Percentiles rank a stretch among this genome's conserved stretches.
These are phyloP conservation scores for Pneumocystis murina DNA, from an alignment of 1,139 yeast species.

Conservation along the genomic window DNA sequence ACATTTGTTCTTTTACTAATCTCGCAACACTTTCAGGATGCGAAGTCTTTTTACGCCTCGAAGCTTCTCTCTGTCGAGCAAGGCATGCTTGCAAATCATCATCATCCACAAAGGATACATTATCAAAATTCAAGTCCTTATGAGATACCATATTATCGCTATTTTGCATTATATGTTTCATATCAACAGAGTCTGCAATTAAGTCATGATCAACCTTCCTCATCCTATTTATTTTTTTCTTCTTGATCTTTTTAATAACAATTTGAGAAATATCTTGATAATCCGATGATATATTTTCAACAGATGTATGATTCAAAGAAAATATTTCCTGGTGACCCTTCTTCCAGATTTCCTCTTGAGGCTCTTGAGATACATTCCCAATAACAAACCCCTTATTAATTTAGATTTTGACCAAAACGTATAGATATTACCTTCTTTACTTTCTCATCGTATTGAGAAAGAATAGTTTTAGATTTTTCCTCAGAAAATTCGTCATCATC, in stretches of 20 bases:
- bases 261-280: slow-evolving; percentile 18
- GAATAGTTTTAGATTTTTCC: slow-evolving; percentile 20
- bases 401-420: slow-evolving; percentile 20
- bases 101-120: slow-evolving; percentile 29
- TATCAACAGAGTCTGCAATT: slow-evolving; percentile 16
- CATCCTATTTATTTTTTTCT: slow-evolving; percentile 15
- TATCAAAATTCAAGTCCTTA: slow-evolving; percentile 13
- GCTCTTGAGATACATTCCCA: not conserved
- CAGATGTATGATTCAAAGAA: slow-evolving; percentile 18
- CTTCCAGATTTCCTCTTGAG: slow-evolving; percentile 15
- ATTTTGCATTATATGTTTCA: slow-evolving; percentile 4
- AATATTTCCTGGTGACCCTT: slow-evolving; percentile 7
- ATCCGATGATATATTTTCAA: slow-evolving; percentile 19
- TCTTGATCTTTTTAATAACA: slow-evolving; percentile 37
- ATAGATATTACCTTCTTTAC: slow-evolving; percentile 15
- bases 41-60: slow-evolving; percentile 21
- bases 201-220: slow-evolving; percentile 16
- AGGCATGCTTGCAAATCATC: slow-evolving; percentile 36
- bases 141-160: slow-evolving; percentile 9
- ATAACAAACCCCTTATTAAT: slow-evolving; percentile 5
- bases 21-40: slow-evolving; percentile 27
- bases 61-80: slow-evolving; percentile 31
- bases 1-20: not conserved
- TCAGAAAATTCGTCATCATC: slow-evolving; percentile 17
- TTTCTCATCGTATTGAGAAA: slow-evolving; percentile 20